Base-by-base conservation (phyloP, 257 asterid genomes). In the Solanum boliviense region DNA sequence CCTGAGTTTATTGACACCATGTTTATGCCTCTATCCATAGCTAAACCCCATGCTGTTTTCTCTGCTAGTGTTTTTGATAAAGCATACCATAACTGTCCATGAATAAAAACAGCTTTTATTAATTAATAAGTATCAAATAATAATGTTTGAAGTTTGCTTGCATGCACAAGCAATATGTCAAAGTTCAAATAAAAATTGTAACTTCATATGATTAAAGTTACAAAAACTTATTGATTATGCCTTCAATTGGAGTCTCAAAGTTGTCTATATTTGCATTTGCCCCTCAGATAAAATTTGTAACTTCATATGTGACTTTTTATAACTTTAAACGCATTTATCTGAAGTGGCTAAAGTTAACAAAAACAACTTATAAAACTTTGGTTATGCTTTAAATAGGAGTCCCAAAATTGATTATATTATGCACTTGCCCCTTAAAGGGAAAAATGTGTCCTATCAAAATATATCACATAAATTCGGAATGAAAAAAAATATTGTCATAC, bases 11-110 rank as follows among this genome's bases (percentile, higher is more conserved):
- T 90, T 4, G 95, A 91, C 6, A 95, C 97, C 97, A 95, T 94
- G 90, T 91, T 94, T 62, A 95, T 93, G 27, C 92, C 98, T 90
- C 98, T 91, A 90, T 95, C 99, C 98, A 95, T 96, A 3, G 98
- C 99, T 87, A 96, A 85, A 3, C 93, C 98, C 97, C 98, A 94
- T 0, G 98, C 98, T 31, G 95, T 92, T 90, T 93, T 96, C 93
- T 96, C 98, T 0, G 98, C 96, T 38, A 93, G 35, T 1, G 99
- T 95, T 90, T 96, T 96, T 5, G 98, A 93, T 68, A 95, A 62
- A 6, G 94, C 98, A 75, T 94, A 94, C 99, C 99, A 96, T 85
- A 96, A 88, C 98, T 95, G 89, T 81, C 25, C 86, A 46, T 65
- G 16, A 10, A 65, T 11, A 65, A 65, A 65, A 25, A 8, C 21